Evolutionary conservation across 805 yeast species (phyloP), one percentile per base, ranked within the genome.

Genomic region (Yarrowia sp.): DNA sequence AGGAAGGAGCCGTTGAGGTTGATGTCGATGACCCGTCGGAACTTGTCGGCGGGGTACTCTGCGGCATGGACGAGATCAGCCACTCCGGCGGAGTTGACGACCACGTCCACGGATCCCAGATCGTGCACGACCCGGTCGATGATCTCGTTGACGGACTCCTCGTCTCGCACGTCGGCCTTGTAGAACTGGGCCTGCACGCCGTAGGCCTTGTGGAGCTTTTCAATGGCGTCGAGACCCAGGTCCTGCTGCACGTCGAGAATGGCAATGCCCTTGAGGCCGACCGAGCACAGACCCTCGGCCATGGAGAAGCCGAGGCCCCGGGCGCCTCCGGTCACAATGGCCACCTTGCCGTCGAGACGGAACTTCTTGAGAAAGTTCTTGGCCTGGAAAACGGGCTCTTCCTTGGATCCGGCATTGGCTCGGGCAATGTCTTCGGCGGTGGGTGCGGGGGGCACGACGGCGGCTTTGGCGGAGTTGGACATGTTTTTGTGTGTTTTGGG

Each of bases 61-160:
- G 86, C 89, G 67, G 90, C 91, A 68, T 87, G 87, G 76, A 84
- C 86, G 74, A 86, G 83, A 74, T 87, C 90, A 70, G 88, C 86
- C 73, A 86, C 87, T 43, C 91, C 90, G 52, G 90, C 90, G 46
- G 87, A 79, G 81, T 86, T 85, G 73, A 87, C 80, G 70, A 87
- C 83, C 68, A 87, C 75, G 75, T 85, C 87, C 52, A 86, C 78
- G 71, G 81, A 80, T 68, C 84, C 85, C 74, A 87, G 85, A 74
- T 83, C 85, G 63, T 78, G 81, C 68, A 81, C 86, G 72, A 86
- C 82, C 39, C 83, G 79, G 69, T 82, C 79, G 75, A 87, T 82
- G 33, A 84, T 81, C 70, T 80, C 82, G 66, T 80, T 83, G 46
- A 86, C 89, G 60, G 79, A 71, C 52, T 69, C 71, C 72, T 81